These are phyloP conservation scores for Metschnikowia continentalis DNA, from an alignment of 805 yeast genomes.

Conservation along the genomic window DNA sequence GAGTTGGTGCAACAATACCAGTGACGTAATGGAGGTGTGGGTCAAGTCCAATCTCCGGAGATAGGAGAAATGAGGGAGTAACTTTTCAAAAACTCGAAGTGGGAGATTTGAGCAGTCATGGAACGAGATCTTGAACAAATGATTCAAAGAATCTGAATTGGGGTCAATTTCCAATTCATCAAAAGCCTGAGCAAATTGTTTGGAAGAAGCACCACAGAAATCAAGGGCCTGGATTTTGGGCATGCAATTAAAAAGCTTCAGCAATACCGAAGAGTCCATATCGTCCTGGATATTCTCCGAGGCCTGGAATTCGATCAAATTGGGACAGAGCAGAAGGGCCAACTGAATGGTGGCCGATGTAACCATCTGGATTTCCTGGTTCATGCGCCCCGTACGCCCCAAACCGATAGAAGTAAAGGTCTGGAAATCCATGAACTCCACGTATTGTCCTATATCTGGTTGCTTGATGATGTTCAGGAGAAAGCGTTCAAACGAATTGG, in stretches of 20 bases:
- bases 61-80: slow-evolving; percentile 54
- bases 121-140: slow-evolving; percentile 54
- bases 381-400: slow-evolving; percentile 87
- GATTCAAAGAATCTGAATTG: slow-evolving; percentile 6
- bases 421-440: slow-evolving; percentile 77
- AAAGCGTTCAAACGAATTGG: slow-evolving; percentile 73
- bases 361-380: slow-evolving; percentile 85
- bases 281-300: slow-evolving; percentile 85
- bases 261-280: slow-evolving; percentile 56
- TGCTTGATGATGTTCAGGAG: slow-evolving; percentile 47
- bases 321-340: slow-evolving; percentile 60
- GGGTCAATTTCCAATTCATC: slow-evolving; percentile 30
- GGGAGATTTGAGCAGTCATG: slow-evolving; percentile 86
- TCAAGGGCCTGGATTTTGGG: slow-evolving; percentile 66
- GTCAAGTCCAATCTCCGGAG: slow-evolving; percentile 71
- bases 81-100: slow-evolving; percentile 47
- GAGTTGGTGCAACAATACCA: slow-evolving; percentile 48
- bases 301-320: slow-evolving; percentile 73
- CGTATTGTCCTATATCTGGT: slow-evolving; percentile 52
- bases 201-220: slow-evolving; percentile 83
- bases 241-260: slow-evolving; percentile 50
- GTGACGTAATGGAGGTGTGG: slow-evolving; percentile 72
- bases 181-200: slow-evolving; percentile 57
- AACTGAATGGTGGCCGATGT: slow-evolving; percentile 66
- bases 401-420: slow-evolving; percentile 86